Evolutionary conservation across 1,284 basidiomycete species (phyloP), one percentile per base, ranked within the genome.

Genomic region (Pseudozyma thailandica): DNA sequence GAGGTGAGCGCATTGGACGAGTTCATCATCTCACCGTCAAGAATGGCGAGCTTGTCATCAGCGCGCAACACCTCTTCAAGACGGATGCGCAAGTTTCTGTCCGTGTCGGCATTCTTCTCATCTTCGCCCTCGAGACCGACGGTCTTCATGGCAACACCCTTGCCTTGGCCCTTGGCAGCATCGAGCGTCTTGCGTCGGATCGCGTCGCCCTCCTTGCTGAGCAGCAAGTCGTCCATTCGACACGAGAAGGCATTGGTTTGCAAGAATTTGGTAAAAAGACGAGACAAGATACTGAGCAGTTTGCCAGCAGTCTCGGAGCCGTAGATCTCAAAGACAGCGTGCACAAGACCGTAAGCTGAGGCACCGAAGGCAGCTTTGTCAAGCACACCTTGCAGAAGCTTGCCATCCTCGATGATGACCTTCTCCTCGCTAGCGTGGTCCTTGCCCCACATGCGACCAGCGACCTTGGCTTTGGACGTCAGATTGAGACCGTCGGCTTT

Each of bases 331-430:
- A 95, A 94, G n/a, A 96, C 91, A 1, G 96, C 96, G 84, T 99
- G 96, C 16, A 98, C 92, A 39, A 98, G 88, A 84, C 96, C 96
- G 82, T 92, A 98, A 7, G 96, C 91, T 0, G 92, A 91, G 18
- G 96, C 95, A 82, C 96, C 96, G 82, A 97, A 96, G 48, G 96
- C 93, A 16, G 94, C 92, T 85, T 99, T 99, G 86, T 99, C 96
- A 64, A 99, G 87, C 33, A 98, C 80, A 88, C 85, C 96, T 92
- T 75, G 90, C 90, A 98, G 87, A 6, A 98, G 88, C 82, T 98
- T 92, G 45, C 96, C 95, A 78, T 96, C 91, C 85, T 92, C 87
- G 85, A 99, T 92, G 56, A 96, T 85, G 43, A 97, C 92, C 55
- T 90, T 88, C 76, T 93, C 93, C 83, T 98, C 96, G 60, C 83